Evolutionary conservation across 2,329 filamentous ascomycete species (phyloP).

Genomic region (Fusarium mundagurra): DNA sequence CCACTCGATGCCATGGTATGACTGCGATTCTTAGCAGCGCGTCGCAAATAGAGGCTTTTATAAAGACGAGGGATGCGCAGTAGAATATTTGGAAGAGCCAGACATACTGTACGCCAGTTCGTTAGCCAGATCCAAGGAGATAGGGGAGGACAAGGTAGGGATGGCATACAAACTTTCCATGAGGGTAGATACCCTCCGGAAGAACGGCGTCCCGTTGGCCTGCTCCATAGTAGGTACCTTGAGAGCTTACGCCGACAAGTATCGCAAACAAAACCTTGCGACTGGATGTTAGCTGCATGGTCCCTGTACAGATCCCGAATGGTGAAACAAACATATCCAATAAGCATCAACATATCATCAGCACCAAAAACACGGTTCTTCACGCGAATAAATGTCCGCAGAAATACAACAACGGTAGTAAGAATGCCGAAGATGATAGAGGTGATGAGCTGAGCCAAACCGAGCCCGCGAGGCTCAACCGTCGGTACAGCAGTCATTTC

Average conservation of each 20-base stretch:
- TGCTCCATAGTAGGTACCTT: neutral
- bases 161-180: neutral
- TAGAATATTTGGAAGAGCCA: neutral
- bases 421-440: neutral
- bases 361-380: neutral
- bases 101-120: neutral
- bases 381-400: neutral
- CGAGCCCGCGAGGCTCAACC: neutral
- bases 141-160: fast-evolving
- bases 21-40: neutral
- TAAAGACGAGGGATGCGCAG: neutral
- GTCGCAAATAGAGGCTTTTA: constrained; percentile 1
- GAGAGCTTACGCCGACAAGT: neutral
- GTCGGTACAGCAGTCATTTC: neutral
- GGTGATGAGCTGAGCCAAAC: neutral
- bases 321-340: neutral
- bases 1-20: neutral
- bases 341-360: neutral
- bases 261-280: neutral
- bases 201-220: neutral
- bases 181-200: neutral
- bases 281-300: neutral
- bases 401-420: neutral
- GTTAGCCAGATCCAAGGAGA: neutral
- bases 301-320: fast-evolving